Conservation (phyloP, 1,139 yeast species). For the Hansenula sp. region DNA sequence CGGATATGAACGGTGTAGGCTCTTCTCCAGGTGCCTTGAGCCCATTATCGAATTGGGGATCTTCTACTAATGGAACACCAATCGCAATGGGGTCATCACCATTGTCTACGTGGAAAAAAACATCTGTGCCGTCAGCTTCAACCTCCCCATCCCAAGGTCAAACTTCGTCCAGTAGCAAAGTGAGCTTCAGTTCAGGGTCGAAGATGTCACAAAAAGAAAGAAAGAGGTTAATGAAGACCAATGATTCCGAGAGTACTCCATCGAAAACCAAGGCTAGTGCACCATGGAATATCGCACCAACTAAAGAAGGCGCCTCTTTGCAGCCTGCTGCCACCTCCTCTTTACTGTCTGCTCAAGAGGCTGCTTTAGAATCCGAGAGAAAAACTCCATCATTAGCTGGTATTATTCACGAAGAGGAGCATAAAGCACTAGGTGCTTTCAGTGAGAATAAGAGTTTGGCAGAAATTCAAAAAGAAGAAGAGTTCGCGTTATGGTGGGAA, state of each 20-base stretch:
- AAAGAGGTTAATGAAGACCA: conserved; percentile 15
- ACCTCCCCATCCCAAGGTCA: not conserved
- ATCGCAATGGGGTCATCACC: not conserved
- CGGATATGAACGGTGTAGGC: conserved; percentile 1
- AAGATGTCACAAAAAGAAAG: conserved; percentile 25
- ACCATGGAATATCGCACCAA: conserved; percentile 16
- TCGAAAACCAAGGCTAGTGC: conserved; percentile 1
- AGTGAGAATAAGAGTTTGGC: conserved; percentile 42
- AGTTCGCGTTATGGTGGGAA: conserved; percentile 81
- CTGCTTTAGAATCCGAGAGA: conserved; percentile 10
- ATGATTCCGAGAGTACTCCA: conserved; percentile 4
- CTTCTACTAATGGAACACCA: not conserved
- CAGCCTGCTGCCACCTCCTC: conserved; percentile 8
- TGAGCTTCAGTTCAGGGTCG: conserved; percentile 1
- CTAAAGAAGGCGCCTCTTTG: conserved; percentile 1
- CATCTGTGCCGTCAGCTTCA: not conserved
- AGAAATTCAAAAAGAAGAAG: conserved; percentile 77
- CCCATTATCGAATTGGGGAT: conserved; percentile 4
- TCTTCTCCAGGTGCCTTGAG: conserved; percentile 2
- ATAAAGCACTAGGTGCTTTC: conserved; percentile 31
- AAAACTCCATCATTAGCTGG: conserved; percentile 29
- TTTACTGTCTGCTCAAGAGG: conserved; percentile 16
- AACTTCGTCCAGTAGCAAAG: not conserved
- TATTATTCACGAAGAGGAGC: conserved; percentile 46
- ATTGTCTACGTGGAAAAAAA: not conserved